Evolutionary conservation across 371 early-diverging fungal species (phyloP), one percentile per base, ranked within the genome.

Genomic region (Phascolomyces articulosus): DNA sequence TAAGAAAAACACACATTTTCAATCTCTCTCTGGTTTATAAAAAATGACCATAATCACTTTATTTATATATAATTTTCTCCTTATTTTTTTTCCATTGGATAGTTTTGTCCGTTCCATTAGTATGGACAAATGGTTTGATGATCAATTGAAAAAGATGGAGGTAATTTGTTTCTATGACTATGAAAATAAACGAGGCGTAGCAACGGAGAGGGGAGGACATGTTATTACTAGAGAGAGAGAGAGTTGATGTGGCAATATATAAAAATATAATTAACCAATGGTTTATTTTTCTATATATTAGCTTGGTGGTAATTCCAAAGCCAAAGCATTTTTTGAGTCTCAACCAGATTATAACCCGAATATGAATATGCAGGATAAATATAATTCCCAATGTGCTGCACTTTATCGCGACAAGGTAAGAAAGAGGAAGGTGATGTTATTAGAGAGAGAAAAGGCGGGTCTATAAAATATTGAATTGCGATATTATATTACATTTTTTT

Each of bases 81-180:
- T 34, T 2, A 9, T 34, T 34, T 34, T 2, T 2, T 34, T n/a
- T 44, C 16, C 16, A 24, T 18, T 51, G 24, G 56, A 23, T 71
- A 92, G 91, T 78, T 97, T 98, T 87, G 98, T 99, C 48, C 93
- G 98, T 21, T 98, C 98, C 20, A 92, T 98, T 59, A 91, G 93
- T 21, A 99, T 99, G 98, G 99, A 99, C 78, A 91, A 92, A 70
- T 99, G 99, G 99, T 88, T 87, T 44, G 89, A 93, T n/a, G 94
- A 95, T 75, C 98, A 98, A 72, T 78, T 94, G 55, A 90, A 91
- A 70, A 90, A 93, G 65, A 98, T 99, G 97, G 87, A 95, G 67
- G 88, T 85, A 73, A 34, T 2, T 34, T 70, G 64, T 64, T 23
- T 56, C 2, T 27, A 40, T 18, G 9, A 38, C 13, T 38, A 13